These are phyloP conservation scores for Trichoderma arundinaceum DNA, from an alignment of 2,329 filamentous ascomycete species.

Conservation along the genomic window DNA sequence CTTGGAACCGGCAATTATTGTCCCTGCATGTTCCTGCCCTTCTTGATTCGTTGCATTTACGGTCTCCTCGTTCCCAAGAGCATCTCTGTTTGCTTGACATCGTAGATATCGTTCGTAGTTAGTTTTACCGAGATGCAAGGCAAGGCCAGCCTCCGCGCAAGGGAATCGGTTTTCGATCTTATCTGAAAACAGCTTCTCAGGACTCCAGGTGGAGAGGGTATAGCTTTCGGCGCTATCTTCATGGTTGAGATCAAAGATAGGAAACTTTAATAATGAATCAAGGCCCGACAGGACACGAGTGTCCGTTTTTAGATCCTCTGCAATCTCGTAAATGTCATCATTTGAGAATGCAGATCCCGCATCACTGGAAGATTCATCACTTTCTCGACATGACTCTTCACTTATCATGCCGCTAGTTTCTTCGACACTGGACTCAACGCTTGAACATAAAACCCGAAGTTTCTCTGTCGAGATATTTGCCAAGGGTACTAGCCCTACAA, in stretches of 20 bases:
- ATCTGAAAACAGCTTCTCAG: background rate
- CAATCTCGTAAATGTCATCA: conserved; percentile 16
- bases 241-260: background rate
- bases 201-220: background rate
- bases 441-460: background rate
- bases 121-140: background rate
- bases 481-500: background rate
- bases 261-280: background rate
- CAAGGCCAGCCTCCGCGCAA: background rate
- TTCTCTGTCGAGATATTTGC: background rate
- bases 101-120: conserved; percentile 9
- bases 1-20: background rate
- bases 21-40: background rate
- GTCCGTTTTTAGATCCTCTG: conserved; percentile 1
- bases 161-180: background rate
- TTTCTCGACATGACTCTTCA: background rate
- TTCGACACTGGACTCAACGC: background rate
- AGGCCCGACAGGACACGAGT: background rate
- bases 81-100: conserved; percentile 4
- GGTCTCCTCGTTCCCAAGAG: background rate
- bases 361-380: conserved; percentile 8
- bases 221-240: background rate
- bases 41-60: background rate
- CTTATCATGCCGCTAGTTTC: background rate
- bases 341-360: conserved; percentile 16